Evolutionary conservation across 2,329 filamentous ascomycete genomes (phyloP), one percentile per base, ranked within the genome.

Genomic region (Colletotrichum sp.): DNA sequence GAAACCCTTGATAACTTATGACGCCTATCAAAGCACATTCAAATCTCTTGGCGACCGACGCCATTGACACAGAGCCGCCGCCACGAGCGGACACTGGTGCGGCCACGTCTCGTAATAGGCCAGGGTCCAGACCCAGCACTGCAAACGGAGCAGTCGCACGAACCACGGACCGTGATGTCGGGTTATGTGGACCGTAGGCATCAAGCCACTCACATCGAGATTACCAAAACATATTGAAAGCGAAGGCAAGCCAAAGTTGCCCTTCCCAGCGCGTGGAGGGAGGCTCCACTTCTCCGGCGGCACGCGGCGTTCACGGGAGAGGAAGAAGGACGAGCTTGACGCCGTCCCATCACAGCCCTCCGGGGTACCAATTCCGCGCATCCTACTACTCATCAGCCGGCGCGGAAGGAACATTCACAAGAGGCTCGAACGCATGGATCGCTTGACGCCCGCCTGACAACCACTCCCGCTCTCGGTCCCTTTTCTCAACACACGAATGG

Each of bases 11-110:
- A 64, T 39, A 39, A 26, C 62, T 26, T 32, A 70, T 57, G 66
- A 74, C 57, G 57, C 71, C 71, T 44, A 73, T 70, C 66, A 70
- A 44, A 73, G 24, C 66, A 74, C 15, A 57, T 55, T 26, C 44
- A 52, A 52, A 39, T 57, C 67, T 59, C 67, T 64, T 74, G 71
- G 66, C 71, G 44, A 34, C 65, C 21, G 66, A 18, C 30, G n/a
- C 16, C 65, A 36, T 49, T 36, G 39, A 64, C 66, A 73, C 65
- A 73, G 28, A 39, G 60, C 57, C 57, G 18, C 39, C 49, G 21
- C 65, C 28, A 60, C 55, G 34, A 64, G 62, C 32, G 9, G 36
- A 44, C 34, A 24, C 62, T 34, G 32, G 62, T 64, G 32, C 34
- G 62, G 13, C 36, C 62, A 44, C 24, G 55, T 69, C 55, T 60